Conservation (phyloP, 2,329 filamentous ascomycete genomes). For the Sclerotiophoma versabilis region DNA sequence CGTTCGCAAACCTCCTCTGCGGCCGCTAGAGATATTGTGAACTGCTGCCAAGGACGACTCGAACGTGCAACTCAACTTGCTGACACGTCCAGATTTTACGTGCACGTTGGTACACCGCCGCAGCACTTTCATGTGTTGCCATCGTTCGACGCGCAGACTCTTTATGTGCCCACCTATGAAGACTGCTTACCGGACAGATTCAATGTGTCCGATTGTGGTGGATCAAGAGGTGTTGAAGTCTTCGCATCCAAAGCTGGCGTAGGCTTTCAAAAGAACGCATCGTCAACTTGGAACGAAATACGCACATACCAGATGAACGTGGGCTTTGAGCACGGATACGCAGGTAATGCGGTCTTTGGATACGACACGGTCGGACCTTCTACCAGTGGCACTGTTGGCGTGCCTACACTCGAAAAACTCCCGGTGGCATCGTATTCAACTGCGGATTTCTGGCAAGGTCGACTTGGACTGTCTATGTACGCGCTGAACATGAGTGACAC, state of each 20-base stretch:
- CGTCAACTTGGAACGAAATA: neutral
- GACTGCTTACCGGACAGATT: neutral
- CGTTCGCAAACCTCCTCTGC: neutral
- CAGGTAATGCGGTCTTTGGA: neutral
- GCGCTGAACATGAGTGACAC: neutral
- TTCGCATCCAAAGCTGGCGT: neutral
- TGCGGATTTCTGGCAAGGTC: neutral
- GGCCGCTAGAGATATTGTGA: too few species aligned
- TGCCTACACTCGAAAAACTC: neutral
- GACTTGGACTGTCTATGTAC: neutral
- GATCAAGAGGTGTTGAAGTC: constrained; percentile 43
- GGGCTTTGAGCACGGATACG: neutral
- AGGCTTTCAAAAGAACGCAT: neutral
- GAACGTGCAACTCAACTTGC: neutral
- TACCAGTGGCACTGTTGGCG: neutral
- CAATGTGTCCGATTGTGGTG: neutral
- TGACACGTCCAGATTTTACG: neutral
- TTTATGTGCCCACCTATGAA: neutral
- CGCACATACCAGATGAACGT: neutral
- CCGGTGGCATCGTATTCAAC: neutral
- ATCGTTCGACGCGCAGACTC: neutral
- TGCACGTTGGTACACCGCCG: neutral
- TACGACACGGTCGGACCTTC: neutral
- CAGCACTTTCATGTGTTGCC: neutral
- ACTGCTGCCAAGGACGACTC: too few species aligned